Percentiles rank a stretch among this genome's conserved stretches.
Evolutionary conservation across 192 early-diverging fungal genomes (phyloP).

Genomic region (Coemansia sp.): DNA sequence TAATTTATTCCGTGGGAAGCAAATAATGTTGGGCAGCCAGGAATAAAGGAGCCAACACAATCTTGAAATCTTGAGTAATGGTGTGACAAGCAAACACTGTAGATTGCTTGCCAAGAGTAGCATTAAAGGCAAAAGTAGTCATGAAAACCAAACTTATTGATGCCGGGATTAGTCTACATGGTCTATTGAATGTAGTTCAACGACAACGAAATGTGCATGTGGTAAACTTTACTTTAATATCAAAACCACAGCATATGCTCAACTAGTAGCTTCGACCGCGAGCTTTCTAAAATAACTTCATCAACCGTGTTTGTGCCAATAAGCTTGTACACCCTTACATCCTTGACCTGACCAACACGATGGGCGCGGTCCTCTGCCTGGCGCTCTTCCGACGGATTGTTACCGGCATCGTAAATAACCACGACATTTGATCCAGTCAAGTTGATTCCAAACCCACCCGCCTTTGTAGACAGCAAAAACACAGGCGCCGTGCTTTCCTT

Average conservation of each 20-base stretch:
- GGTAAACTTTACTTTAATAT: background rate
- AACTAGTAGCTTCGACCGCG: constrained; percentile 36
- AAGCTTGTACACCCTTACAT: constrained; percentile 74
- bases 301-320: constrained; percentile 70
- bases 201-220: too few relatives aligned
- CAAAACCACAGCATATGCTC: constrained; percentile 50
- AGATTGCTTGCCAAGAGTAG: too few relatives aligned
- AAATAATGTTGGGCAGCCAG: too few relatives aligned
- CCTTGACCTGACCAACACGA: constrained; percentile 81
- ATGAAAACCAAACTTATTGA: too few relatives aligned
- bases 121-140: too few relatives aligned
- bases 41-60: too few relatives aligned
- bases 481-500: constrained; percentile 51
- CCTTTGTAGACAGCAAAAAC: constrained; percentile 76
- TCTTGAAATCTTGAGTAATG: too few relatives aligned
- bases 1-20: too few relatives aligned
- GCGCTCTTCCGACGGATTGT: constrained; percentile 83
- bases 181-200: too few relatives aligned
- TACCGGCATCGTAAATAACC: constrained; percentile 76
- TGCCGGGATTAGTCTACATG: too few relatives aligned
- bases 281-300: constrained; percentile 44
- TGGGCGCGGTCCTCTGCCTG: constrained; percentile 88
- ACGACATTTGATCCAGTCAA: constrained; percentile 76
- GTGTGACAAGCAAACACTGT: too few relatives aligned
- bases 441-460: constrained; percentile 82